Conservation (phyloP, 768 basidiomycete species). For the Agaricus bisporus region DNA sequence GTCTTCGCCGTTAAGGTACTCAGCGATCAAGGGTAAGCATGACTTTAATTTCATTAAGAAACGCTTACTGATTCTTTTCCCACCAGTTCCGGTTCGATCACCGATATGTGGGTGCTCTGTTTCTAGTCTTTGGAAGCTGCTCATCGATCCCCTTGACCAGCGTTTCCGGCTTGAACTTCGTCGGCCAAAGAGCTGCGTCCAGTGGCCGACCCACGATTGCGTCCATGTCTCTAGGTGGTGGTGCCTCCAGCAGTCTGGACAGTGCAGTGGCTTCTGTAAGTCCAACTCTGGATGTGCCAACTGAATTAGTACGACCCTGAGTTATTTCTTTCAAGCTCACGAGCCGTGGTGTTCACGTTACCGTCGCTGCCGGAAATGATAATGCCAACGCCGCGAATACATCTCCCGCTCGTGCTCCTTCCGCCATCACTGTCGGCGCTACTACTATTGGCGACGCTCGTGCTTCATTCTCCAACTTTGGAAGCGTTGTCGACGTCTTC, state of each 20-base stretch:
- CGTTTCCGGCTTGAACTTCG: slow-evolving; percentile 28
- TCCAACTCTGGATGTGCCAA: not conserved
- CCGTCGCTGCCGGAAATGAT: slow-evolving; percentile 31
- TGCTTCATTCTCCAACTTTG: slow-evolving; percentile 34
- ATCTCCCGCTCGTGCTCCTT: slow-evolving; percentile 29
- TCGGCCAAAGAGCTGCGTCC: slow-evolving; percentile 13
- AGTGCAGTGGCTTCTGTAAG: slow-evolving; percentile 23
- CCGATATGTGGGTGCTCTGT: slow-evolving; percentile 3
- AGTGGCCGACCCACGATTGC: slow-evolving; percentile 26
- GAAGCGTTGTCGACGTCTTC: slow-evolving; percentile 35
- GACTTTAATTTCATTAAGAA: not conserved
- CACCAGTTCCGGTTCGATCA: slow-evolving; percentile 5
- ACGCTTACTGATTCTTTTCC: not conserved
- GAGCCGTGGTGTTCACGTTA: slow-evolving; percentile 22
- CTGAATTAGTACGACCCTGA: not conserved
- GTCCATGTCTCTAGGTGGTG: slow-evolving; percentile 31
- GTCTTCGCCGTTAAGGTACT: slow-evolving; percentile 38
- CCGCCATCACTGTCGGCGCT: slow-evolving; percentile 34
- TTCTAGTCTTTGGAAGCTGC: too few relatives aligned
- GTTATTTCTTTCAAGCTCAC: slow-evolving; percentile 17
- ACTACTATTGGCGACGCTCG: slow-evolving; percentile 27
- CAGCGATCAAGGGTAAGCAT: slow-evolving; percentile 22
- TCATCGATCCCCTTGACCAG: slow-evolving; percentile 6
- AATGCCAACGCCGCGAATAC: slow-evolving; percentile 22
- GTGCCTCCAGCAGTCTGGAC: slow-evolving; percentile 22